Evolutionary conservation across 73 alveolate genomes (phyloP).

Genomic region (Stentor roeselii): DNA sequence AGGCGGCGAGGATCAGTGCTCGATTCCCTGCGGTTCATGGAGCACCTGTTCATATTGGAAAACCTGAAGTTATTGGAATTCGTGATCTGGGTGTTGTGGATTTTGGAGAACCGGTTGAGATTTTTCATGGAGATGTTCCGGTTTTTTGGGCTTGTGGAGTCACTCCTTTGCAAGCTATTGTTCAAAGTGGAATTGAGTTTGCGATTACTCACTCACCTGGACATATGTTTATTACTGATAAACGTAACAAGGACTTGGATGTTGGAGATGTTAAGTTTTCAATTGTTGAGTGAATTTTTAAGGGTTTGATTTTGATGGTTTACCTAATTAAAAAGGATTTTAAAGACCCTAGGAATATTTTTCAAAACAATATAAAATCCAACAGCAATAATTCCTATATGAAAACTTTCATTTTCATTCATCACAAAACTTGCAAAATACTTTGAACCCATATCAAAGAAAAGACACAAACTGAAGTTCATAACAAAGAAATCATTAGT

Average conservation of each 20-base stretch:
- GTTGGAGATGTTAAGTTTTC: too few species aligned
- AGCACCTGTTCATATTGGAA: constrained; percentile 47
- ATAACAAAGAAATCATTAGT: too few species aligned
- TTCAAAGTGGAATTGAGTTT: constrained; percentile 43
- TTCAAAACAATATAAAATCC: too few species aligned
- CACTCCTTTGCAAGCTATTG: constrained; percentile 63
- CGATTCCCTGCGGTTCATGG: constrained; percentile 73
- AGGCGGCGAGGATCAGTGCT: constrained; percentile 47
- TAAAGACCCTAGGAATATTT: too few species aligned
- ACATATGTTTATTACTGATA: constrained; percentile 70
- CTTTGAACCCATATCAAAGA: too few species aligned
- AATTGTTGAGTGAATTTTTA: too few species aligned
- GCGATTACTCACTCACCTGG: constrained; percentile 85
- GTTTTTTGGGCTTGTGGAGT: constrained; percentile 88
- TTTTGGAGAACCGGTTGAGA: constrained; percentile 46
- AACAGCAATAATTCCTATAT: too few species aligned
- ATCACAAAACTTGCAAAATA: too few species aligned
- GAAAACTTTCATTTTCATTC: too few species aligned
- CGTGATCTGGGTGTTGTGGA: constrained; percentile 42
- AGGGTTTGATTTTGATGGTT: too few species aligned
- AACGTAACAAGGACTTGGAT: constrained; percentile 43
- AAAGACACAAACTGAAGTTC: too few species aligned
- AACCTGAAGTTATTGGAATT: constrained; percentile 41
- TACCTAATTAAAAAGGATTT: too few species aligned
- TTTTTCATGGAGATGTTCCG: constrained; percentile 51